phyloP scores from a whole-genome alignment of 2,329 filamentous ascomycete species.

The Berkeleyomyces rouxiae region DNA sequence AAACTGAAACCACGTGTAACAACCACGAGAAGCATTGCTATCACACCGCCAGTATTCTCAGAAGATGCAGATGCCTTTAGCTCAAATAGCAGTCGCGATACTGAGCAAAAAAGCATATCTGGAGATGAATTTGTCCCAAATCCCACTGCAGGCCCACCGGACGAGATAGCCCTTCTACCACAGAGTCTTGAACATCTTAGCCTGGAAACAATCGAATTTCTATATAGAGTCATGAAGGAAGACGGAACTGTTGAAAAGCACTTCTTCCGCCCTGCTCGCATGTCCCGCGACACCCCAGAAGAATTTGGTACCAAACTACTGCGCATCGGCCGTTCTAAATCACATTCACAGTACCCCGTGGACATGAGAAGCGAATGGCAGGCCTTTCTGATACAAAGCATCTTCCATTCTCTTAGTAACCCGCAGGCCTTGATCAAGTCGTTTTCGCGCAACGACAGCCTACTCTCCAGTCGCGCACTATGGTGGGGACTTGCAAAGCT shows the following conservation, averaged over 20 bases:
- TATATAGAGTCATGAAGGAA: slow-evolving; percentile 42
- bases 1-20: neutral
- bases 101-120: slow-evolving; percentile 1
- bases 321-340: slow-evolving; percentile 5
- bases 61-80: slow-evolving; percentile 9
- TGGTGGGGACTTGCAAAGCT: slow-evolving; percentile 48
- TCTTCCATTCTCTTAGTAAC: slow-evolving; percentile 47
- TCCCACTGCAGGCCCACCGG: neutral
- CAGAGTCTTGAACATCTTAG: slow-evolving; percentile 40
- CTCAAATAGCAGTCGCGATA: slow-evolving; percentile 8
- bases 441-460: slow-evolving; percentile 35
- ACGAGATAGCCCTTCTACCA: slow-evolving; percentile 25
- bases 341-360: slow-evolving; percentile 17
- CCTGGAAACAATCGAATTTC: slow-evolving; percentile 39
- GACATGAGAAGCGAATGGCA: slow-evolving; percentile 34
- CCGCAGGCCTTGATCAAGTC: slow-evolving; percentile 37
- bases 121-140: neutral
- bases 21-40: neutral
- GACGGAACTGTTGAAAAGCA: slow-evolving; percentile 34
- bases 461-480: slow-evolving; percentile 43
- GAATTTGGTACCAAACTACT: slow-evolving; percentile 3
- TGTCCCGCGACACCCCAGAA: slow-evolving; percentile 8
- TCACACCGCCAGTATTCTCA: slow-evolving; percentile 7
- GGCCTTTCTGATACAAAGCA: slow-evolving; percentile 44
- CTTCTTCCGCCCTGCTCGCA: slow-evolving; percentile 15